These are phyloP conservation scores for Monilinia fructigena DNA, from an alignment of 2,329 filamentous ascomycete genomes.

Conservation along the genomic window DNA sequence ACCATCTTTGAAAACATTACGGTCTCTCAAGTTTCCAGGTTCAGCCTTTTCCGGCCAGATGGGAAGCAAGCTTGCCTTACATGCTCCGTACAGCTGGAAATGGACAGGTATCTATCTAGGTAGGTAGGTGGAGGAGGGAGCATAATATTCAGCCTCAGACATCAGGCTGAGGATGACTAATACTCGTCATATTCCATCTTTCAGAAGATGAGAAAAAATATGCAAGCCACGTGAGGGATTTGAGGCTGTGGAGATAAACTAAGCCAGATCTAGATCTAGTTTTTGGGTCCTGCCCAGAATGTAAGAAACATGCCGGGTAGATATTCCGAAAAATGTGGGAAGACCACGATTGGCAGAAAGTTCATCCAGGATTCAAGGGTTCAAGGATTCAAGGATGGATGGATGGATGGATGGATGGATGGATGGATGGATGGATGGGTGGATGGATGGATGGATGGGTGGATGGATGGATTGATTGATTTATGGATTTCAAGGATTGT, in stretches of 20 bases:
- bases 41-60: no score
- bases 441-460: no score
- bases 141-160: background rate
- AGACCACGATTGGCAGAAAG: slow-evolving; percentile 15
- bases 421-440: no score
- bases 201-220: background rate
- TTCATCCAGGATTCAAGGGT: background rate
- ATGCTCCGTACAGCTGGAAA: no score
- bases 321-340: slow-evolving; percentile 21
- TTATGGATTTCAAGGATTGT: no score
- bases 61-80: no score
- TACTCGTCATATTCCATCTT: background rate
- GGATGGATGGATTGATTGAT: no score
- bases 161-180: background rate
- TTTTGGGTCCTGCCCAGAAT: background rate
- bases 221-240: slow-evolving; percentile 8
- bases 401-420: no score
- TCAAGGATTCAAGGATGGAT: no score
- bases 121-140: no score
- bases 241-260: background rate
- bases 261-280: background rate
- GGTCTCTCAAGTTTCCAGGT: no score
- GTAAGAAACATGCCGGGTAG: slow-evolving; percentile 11
- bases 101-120: no score
- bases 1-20: background rate